A percentile compares a stretch with the other conserved stretches of the same genome.
phyloP scores from a whole-genome alignment of 2,329 filamentous ascomycete species.

The Knufia fluminis region DNA sequence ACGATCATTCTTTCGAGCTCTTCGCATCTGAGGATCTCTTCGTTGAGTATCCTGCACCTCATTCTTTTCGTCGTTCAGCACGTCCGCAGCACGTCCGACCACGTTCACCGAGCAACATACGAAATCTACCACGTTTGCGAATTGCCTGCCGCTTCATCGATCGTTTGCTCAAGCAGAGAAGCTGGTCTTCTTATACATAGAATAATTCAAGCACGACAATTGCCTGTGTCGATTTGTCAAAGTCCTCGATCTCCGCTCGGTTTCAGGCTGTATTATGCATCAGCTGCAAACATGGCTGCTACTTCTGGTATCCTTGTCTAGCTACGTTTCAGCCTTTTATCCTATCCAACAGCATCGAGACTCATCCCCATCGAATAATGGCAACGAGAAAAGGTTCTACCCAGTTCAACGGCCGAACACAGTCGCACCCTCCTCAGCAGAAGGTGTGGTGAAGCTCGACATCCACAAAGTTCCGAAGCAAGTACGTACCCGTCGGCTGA shows the following conservation, averaged over 20 bases:
- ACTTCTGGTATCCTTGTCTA: slow-evolving; percentile 16
- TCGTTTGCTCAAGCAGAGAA: neutral
- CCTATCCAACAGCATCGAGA: slow-evolving; percentile 29
- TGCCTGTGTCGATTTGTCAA: neutral
- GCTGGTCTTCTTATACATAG: slow-evolving; percentile 6
- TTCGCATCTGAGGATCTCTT: slow-evolving; percentile 19
- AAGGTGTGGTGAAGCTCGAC: slow-evolving; percentile 27
- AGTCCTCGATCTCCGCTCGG: neutral
- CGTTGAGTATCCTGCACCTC: slow-evolving; percentile 16
- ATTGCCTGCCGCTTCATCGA: neutral
- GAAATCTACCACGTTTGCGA: neutral
- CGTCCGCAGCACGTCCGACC: neutral
- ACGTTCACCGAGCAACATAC: slow-evolving; percentile 9
- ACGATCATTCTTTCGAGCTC: neutral
- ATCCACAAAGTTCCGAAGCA: slow-evolving; percentile 27
- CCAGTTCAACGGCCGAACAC: slow-evolving; percentile 23
- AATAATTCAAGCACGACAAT: neutral
- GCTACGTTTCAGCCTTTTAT: slow-evolving; percentile 33
- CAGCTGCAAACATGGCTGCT: slow-evolving; percentile 20
- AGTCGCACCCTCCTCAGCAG: slow-evolving; percentile 20
- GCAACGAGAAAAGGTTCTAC: slow-evolving; percentile 26
- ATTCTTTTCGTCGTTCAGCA: neutral
- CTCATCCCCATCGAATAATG: slow-evolving; percentile 9
- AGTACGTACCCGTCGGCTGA: slow-evolving; percentile 12
- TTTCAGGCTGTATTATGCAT: slow-evolving; percentile 17